Evolutionary conservation across 768 basidiomycete genomes (phyloP).

Genomic region (Tricholoma sp.): DNA sequence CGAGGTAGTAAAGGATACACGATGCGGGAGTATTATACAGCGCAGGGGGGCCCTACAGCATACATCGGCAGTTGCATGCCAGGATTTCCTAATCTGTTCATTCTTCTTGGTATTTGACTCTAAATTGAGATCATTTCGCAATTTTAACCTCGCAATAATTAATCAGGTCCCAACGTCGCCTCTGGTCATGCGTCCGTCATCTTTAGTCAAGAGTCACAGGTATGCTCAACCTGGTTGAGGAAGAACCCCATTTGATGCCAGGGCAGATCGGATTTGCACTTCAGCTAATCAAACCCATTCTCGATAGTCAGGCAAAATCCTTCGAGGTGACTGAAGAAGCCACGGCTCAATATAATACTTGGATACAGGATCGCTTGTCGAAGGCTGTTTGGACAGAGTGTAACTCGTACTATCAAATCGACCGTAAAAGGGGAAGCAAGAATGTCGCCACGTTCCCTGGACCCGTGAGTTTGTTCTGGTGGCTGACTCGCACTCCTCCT

Average conservation of each 20-base stretch:
- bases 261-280: slow-evolving; percentile 43
- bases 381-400: slow-evolving; percentile 51
- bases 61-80: slow-evolving; percentile 51
- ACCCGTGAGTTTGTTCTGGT: slow-evolving; percentile 46
- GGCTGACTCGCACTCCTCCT: slow-evolving; percentile 36
- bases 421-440: slow-evolving; percentile 31
- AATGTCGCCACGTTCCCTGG: slow-evolving; percentile 52
- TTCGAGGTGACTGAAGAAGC: slow-evolving; percentile 44
- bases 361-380: slow-evolving; percentile 43
- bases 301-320: slow-evolving; percentile 42
- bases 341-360: slow-evolving; percentile 44
- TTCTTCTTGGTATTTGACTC: slow-evolving; percentile 35
- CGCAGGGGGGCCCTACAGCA: slow-evolving; percentile 44
- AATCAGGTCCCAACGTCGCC: slow-evolving; percentile 49
- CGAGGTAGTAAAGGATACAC: slow-evolving; percentile 38
- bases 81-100: slow-evolving; percentile 52
- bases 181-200: slow-evolving; percentile 56
- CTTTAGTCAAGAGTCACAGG: slow-evolving; percentile 53
- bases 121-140: background rate
- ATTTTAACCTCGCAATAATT: background rate
- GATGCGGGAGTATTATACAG: slow-evolving; percentile 39
- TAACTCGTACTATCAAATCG: slow-evolving; percentile 46
- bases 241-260: slow-evolving; percentile 7
- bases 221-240: slow-evolving; percentile 15
- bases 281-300: slow-evolving; percentile 47